Conservation (phyloP, 257 asterid species). For the Jacaranda mimosifolia region DNA sequence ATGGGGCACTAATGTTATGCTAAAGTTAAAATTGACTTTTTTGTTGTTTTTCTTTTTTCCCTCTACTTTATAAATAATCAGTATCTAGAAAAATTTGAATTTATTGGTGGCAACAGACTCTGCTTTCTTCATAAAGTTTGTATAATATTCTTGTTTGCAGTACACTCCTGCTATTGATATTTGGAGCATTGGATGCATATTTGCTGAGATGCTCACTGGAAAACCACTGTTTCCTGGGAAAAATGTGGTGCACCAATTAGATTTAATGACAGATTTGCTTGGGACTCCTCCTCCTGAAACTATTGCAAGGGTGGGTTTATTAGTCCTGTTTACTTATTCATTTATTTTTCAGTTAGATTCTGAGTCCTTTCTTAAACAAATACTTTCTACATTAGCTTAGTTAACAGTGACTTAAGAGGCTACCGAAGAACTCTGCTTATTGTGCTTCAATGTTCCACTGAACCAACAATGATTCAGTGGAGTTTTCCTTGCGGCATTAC, state of each 20-base stretch:
- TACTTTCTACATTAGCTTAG: neutral
- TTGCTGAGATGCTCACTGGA: conserved; percentile 90
- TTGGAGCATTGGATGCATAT: conserved; percentile 98
- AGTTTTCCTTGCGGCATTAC: conserved; percentile 10
- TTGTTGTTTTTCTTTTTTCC: neutral
- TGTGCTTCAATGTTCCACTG: neutral
- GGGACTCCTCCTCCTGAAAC: conserved; percentile 95
- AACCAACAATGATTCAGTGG: neutral
- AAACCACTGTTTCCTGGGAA: conserved; percentile 94
- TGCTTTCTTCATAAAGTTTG: conserved; percentile 22
- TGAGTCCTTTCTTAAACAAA: neutral
- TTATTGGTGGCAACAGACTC: conserved; percentile 8
- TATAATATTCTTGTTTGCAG: conserved; percentile 54
- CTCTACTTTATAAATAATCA: neutral
- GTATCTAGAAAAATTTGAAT: conserved; percentile 6
- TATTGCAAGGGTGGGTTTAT: conserved; percentile 72
- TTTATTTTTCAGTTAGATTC: conserved; percentile 11
- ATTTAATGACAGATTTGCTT: conserved; percentile 91
- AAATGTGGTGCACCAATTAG: conserved; percentile 92
- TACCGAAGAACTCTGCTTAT: neutral
- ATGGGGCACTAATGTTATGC: neutral
- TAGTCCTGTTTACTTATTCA: conserved; percentile 1
- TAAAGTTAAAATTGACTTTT: neutral
- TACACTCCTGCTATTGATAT: conserved; percentile 96
- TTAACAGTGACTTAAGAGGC: conserved; percentile 13